These are phyloP conservation scores for Lactarius indigo DNA, from an alignment of 768 basidiomycete genomes.

Conservation along the genomic window DNA sequence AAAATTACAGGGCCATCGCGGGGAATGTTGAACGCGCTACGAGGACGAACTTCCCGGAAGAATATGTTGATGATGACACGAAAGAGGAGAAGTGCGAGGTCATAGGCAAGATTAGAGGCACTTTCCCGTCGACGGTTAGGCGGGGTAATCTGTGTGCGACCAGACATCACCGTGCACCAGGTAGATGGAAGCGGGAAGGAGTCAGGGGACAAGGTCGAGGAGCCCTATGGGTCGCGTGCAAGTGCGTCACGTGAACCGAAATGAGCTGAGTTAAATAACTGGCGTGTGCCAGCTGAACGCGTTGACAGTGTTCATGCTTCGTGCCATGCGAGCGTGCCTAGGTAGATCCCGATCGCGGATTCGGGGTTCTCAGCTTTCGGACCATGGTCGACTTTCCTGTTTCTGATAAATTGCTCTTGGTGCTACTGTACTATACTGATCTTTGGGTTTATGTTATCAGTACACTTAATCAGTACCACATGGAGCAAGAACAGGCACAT, in stretches of 20 bases:
- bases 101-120: constrained; percentile 44
- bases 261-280: background rate
- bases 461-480: background rate
- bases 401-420: too few species aligned
- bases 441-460: background rate
- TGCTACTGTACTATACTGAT: too few species aligned
- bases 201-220: background rate
- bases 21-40: constrained; percentile 93
- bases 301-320: too few species aligned
- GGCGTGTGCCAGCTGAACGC: background rate
- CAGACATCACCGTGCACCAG: constrained; percentile 3
- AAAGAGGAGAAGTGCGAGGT: constrained; percentile 81
- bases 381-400: too few species aligned
- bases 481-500: too few species aligned
- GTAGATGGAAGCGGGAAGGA: constrained; percentile 27
- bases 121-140: background rate
- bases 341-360: background rate
- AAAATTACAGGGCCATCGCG: constrained; percentile 88
- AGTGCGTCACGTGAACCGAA: background rate
- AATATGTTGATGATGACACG: constrained; percentile 82
- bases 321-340: background rate
- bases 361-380: background rate
- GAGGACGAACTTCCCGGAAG: constrained; percentile 90
- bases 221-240: background rate
- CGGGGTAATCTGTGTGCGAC: background rate